A percentile compares a stretch with the other conserved stretches of the same genome.
phyloP scores from a whole-genome alignment of 352 stramenopile genomes.

The Paralagenidium karlingii region DNA sequence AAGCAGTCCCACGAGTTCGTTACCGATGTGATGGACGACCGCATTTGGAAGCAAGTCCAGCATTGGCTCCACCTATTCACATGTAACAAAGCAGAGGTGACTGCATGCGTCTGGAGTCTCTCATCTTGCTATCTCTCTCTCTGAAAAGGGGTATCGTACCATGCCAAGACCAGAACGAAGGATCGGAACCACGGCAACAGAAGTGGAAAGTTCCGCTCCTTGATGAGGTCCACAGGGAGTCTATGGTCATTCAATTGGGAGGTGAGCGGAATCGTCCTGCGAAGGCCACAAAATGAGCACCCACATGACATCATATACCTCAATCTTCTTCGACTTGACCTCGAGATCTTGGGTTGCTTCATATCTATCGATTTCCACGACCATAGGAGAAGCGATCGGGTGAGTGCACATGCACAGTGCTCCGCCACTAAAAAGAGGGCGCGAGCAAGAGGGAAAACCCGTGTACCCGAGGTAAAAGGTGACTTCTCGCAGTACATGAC shows the following conservation, averaged over 20 bases:
- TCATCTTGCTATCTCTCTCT: background rate
- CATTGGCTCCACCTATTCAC: conserved; percentile 90
- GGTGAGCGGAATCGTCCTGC: too few species aligned
- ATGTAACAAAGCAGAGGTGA: conserved; percentile 9
- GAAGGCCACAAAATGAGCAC: too few species aligned
- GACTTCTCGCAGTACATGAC: conserved; percentile 92
- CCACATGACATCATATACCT: conserved; percentile 12
- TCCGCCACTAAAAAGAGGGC: background rate
- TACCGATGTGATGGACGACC: conserved; percentile 95
- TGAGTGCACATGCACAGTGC: too few species aligned
- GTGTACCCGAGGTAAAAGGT: conserved; percentile 96
- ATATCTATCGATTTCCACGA: conserved; percentile 23
- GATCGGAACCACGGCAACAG: conserved; percentile 94
- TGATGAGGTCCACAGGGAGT: conserved; percentile 60
- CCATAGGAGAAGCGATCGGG: background rate
- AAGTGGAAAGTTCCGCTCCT: conserved; percentile 84
- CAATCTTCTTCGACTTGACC: conserved; percentile 59
- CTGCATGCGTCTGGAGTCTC: conserved; percentile 6
- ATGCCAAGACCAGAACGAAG: conserved; percentile 87
- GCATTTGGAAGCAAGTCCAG: conserved; percentile 93
- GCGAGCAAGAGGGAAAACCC: background rate
- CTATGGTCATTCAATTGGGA: conserved; percentile 6
- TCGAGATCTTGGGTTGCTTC: conserved; percentile 64
- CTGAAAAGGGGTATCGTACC: too few species aligned
- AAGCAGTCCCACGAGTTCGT: conserved; percentile 45